Evolutionary conservation across 345 rosid species (phyloP).

Genomic region (Melaleuca alternifolia): DNA sequence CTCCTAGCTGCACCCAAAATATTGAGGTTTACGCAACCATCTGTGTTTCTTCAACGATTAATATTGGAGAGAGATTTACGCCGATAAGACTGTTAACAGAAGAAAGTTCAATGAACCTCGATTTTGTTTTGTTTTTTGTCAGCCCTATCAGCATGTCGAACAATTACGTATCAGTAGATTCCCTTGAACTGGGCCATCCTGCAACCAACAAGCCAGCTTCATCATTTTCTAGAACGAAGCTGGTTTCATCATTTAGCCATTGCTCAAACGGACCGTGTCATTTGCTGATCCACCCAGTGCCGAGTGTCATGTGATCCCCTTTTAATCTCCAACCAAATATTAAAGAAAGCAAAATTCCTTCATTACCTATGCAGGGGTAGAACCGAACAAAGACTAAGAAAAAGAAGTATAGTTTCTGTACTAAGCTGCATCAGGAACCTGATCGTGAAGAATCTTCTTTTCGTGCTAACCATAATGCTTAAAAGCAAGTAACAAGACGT

Average conservation of each 20-base stretch:
- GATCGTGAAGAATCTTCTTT: not conserved
- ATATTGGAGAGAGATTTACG: not conserved
- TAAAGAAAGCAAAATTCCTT: not conserved
- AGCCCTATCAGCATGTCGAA: not conserved
- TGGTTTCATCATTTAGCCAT: not conserved
- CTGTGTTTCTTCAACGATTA: not conserved
- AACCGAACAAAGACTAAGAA: not conserved
- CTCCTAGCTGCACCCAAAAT: not conserved
- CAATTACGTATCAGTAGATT: not conserved
- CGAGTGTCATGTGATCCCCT: not conserved
- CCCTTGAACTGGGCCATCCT: not conserved
- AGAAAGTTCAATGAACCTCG: not conserved
- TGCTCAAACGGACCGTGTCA: not conserved
- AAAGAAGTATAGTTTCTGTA: not conserved
- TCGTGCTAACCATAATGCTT: not conserved
- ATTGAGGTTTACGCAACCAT: not conserved
- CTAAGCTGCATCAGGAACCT: not conserved
- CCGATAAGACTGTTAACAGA: not conserved
- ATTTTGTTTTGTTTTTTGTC: not conserved
- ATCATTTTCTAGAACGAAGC: no score
- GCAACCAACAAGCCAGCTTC: not conserved
- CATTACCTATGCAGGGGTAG: not conserved
- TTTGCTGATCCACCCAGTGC: not conserved
- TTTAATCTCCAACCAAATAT: not conserved
- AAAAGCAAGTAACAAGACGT: not conserved